Conservation (phyloP, 2,329 filamentous ascomycete species). For the Xylariaceae sp. region DNA sequence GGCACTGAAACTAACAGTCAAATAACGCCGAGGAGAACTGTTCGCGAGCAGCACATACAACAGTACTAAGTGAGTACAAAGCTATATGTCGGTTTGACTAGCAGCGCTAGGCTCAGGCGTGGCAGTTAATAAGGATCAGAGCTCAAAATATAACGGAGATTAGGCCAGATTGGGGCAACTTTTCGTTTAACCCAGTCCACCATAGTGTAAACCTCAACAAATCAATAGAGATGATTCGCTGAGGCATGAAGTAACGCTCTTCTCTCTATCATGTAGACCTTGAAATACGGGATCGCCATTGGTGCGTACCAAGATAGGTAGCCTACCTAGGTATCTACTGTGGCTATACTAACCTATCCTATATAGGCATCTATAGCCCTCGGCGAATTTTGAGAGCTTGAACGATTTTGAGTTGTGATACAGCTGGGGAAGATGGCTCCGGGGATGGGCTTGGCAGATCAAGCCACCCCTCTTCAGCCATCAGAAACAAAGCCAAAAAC, state of each 20-base stretch:
- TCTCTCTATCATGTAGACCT: too few relatives aligned
- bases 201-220: too few relatives aligned
- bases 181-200: conserved; percentile 1
- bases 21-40: not conserved
- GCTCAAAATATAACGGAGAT: not conserved
- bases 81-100: conserved; percentile 5
- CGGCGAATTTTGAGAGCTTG: not conserved
- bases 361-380: too few relatives aligned
- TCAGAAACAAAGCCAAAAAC: not conserved
- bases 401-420: not conserved
- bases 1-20: not conserved
- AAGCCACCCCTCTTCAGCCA: not conserved
- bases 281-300: not conserved
- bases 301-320: not conserved
- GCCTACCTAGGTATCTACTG: not conserved
- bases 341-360: not conserved
- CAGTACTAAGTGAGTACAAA: not conserved
- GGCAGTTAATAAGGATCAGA: conserved; percentile 1
- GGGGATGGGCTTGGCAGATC: conserved; percentile 5
- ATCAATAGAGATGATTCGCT: too few relatives aligned
- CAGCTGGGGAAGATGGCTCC: not conserved
- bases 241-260: too few relatives aligned
- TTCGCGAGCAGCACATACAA: not conserved
- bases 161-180: conserved; percentile 12
- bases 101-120: not conserved